A percentile compares a stretch with the other conserved stretches of the same genome.
These are phyloP conservation scores for Candida stauntonica DNA, from an alignment of 805 yeast genomes.

Conservation along the genomic window DNA sequence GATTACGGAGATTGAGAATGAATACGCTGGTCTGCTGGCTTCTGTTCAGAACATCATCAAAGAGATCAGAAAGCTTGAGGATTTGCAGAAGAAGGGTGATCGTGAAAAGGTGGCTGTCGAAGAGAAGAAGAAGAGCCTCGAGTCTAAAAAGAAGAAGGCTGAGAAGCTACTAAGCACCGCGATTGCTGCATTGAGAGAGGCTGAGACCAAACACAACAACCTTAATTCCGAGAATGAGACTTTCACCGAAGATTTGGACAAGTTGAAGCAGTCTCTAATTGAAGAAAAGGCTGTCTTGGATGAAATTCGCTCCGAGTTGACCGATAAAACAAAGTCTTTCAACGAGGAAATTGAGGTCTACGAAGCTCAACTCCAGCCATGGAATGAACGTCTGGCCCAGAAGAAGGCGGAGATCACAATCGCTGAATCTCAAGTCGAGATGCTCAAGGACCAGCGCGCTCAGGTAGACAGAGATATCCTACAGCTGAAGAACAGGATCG, in stretches of 20 bases:
- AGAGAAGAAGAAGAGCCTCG: conserved; percentile 69
- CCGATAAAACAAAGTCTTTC: conserved; percentile 68
- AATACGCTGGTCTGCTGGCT: conserved; percentile 26
- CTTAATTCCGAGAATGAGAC: conserved; percentile 42
- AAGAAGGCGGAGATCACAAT: conserved; percentile 62
- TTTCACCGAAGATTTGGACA: conserved; percentile 40
- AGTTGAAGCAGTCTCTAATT: conserved; percentile 41
- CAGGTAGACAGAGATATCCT: conserved; percentile 42
- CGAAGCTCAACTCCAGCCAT: conserved; percentile 74
- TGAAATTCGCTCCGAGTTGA: conserved; percentile 57
- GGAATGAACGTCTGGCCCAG: conserved; percentile 63
- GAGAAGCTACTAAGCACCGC: conserved; percentile 50
- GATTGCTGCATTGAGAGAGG: conserved; percentile 38
- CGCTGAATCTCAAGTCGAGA: conserved; percentile 59
- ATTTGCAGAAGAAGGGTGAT: conserved; percentile 40
- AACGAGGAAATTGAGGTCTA: conserved; percentile 59
- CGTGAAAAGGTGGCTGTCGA: conserved; percentile 64
- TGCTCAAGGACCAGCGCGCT: conserved; percentile 44
- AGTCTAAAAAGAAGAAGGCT: conserved; percentile 53
- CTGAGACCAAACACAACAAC: conserved; percentile 42
- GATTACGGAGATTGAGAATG: conserved; percentile 28
- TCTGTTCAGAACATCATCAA: conserved; percentile 23
- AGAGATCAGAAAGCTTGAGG: conserved; percentile 31
- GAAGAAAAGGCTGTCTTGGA: conserved; percentile 56
- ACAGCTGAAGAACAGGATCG: conserved; percentile 40